Conservation (phyloP, 345 rosid species). For the Mangifera indica region DNA sequence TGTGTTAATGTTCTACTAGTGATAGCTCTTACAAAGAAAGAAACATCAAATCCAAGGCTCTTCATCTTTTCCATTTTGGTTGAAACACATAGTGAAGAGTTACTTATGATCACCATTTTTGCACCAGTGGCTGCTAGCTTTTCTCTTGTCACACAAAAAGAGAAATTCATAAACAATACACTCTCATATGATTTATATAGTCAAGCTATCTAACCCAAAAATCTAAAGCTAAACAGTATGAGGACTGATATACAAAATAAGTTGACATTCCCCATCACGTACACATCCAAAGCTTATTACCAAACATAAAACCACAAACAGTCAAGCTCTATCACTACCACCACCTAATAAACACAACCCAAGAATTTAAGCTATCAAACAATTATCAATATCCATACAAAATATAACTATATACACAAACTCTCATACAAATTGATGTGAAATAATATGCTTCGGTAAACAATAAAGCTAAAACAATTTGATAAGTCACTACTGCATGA, state of each 20-base stretch:
- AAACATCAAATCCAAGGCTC: constrained; percentile 90
- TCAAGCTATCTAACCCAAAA: neutral
- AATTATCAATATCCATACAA: neutral
- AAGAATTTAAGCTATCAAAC: neutral
- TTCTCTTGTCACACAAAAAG: constrained; percentile 50
- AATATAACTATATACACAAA: no score
- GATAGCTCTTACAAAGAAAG: constrained; percentile 79
- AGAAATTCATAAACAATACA: constrained; percentile 7
- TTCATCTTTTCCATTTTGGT: constrained; percentile 69
- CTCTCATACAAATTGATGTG: no score
- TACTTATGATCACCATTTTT: constrained; percentile 82
- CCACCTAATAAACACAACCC: neutral
- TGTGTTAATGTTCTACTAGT: constrained; percentile 93
- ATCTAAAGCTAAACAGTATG: neutral
- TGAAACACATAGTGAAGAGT: constrained; percentile 90
- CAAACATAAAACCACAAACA: neutral
- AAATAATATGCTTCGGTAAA: no score
- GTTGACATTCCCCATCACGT: no score
- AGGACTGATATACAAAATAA: no score
- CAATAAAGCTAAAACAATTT: no score
- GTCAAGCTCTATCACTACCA: neutral
- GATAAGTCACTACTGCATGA: no score
- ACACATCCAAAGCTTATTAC: neutral
- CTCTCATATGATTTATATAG: constrained; percentile 8
- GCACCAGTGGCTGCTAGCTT: constrained; percentile 72